Conservation (phyloP, 768 basidiomycete genomes). For the Suillus subaureus region DNA sequence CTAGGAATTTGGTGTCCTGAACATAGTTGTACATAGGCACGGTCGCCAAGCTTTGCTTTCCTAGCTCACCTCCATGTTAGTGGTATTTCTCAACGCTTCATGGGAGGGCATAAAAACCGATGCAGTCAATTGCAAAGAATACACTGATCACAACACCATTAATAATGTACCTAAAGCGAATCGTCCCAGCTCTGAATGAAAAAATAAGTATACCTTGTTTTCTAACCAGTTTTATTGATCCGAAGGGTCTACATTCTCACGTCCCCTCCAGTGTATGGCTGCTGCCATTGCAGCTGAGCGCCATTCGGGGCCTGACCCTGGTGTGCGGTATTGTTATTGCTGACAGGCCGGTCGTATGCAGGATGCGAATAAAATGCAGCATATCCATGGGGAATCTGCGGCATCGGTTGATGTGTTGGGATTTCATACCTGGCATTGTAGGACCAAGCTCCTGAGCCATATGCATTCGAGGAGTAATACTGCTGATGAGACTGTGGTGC, state of each 20-base stretch:
- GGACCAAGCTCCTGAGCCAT: constrained; percentile 34
- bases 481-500: constrained; percentile 20
- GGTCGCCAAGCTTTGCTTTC: neutral
- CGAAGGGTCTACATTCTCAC: no score
- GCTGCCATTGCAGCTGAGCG: constrained; percentile 37
- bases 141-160: neutral
- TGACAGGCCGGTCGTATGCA: constrained; percentile 4
- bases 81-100: neutral
- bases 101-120: neutral
- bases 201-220: neutral
- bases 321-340: neutral
- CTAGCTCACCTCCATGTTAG: neutral
- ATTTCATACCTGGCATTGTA: constrained; percentile 30
- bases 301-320: constrained; percentile 25
- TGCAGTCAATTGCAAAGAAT: neutral
- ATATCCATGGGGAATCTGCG: constrained; percentile 17
- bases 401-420: constrained; percentile 21
- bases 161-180: neutral
- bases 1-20: no score
- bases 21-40: no score
- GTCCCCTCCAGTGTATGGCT: constrained; percentile 30
- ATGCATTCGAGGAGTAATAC: constrained; percentile 21
- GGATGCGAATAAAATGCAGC: constrained; percentile 9
- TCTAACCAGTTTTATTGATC: neutral
- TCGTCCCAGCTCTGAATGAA: neutral